Conservation (phyloP, 345 rosid genomes). For the Isatis tinctoria region DNA sequence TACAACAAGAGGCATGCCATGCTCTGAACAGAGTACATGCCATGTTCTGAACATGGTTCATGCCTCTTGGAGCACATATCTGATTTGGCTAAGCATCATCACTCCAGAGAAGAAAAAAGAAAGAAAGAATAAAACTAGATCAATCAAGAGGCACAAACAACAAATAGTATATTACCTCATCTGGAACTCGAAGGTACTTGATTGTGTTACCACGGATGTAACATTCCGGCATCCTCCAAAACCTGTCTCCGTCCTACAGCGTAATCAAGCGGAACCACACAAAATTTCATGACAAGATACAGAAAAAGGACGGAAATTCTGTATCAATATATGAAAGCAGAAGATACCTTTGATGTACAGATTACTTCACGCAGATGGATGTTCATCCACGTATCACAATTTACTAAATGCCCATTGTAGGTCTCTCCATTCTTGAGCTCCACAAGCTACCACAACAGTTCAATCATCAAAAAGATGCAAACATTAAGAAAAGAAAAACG, state of each 20-base stretch:
- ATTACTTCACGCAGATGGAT: conserved; percentile 98
- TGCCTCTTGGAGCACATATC: conserved; percentile 34
- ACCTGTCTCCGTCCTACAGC: conserved; percentile 91
- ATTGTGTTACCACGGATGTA: conserved; percentile 98
- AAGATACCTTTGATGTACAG: conserved; percentile 83
- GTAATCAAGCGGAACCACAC: neutral
- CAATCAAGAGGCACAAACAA: neutral
- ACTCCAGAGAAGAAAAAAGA: conserved; percentile 12
- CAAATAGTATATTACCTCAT: conserved; percentile 56
- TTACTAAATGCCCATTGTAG: conserved; percentile 93
- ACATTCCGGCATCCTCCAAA: conserved; percentile 99
- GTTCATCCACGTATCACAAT: conserved; percentile 99
- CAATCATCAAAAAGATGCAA: neutral
- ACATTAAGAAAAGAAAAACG: neutral
- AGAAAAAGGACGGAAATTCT: neutral
- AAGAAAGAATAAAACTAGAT: neutral
- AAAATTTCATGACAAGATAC: neutral
- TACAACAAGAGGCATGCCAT: conserved; percentile 27
- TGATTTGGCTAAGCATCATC: conserved; percentile 41
- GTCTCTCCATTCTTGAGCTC: conserved; percentile 98
- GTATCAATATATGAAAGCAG: neutral
- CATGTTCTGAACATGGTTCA: neutral
- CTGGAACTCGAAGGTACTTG: conserved; percentile 98
- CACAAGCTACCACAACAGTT: conserved; percentile 56
- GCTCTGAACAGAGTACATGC: neutral